Evolutionary conservation across 129 eudicot genomes (phyloP).

Genomic region (Helianthus annuus): HanXRQr2.0-SUNRISE NC_035443.2:84432277-84432776

Average conservation of each 20-base stretch:
- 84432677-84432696: neutral
- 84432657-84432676: neutral
- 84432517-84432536: slow-evolving; percentile 47
- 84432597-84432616: slow-evolving; percentile 46
- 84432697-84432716: no score
- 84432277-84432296: no score
- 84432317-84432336: no score
- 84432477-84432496: slow-evolving; percentile 22
- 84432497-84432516: slow-evolving; percentile 40
- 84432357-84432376: no score
- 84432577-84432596: slow-evolving; percentile 25
- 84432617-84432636: slow-evolving; percentile 14
- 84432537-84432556: slow-evolving; percentile 59
- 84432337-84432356: no score
- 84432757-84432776: no score
- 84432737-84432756: no score
- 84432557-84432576: slow-evolving; percentile 53
- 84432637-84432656: neutral
- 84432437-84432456: slow-evolving; percentile 3
- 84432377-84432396: no score
- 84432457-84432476: slow-evolving; percentile 19
- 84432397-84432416: no score
- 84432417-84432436: no score
- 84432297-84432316: no score
- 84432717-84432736: no score